Evolutionary conservation across 805 yeast genomes (phyloP), one percentile per base, ranked within the genome.

Genomic region (Schizosaccharomyces japonicus): DNA sequence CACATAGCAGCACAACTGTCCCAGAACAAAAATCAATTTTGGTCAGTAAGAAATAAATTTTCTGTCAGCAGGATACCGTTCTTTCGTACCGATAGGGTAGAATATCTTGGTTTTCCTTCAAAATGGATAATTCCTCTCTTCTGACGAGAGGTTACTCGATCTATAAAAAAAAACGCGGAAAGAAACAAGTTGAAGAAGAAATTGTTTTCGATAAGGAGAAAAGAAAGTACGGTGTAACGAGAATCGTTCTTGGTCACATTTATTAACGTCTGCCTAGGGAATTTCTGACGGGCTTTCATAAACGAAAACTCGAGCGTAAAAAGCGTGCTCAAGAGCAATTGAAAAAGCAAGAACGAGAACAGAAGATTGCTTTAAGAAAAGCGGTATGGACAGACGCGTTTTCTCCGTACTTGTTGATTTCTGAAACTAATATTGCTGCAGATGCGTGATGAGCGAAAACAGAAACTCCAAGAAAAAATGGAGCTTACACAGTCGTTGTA

Each of bases 241-340:
- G n/a, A n/a, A n/a, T n/a, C n/a, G n/a, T n/a, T n/a, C n/a, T n/a
- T n/a, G n/a, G 13, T 4, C 8, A 21, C 23, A 15, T n/a, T 27
- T 3, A 17, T 8, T 42, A 30, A 42, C 25, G n/a, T 11, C 23
- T 10, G 8, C 15, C 52, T 23, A 61, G 66, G 28, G 94, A 87
- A 51, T 87, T 76, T 60, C 65, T 87, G 54, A 87, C 95, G 2
- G 98, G 98, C 36, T 87, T 87, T 61, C 96, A 90, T 62, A 87
- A 87, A 64, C 72, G 98, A 57, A 87, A 87, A 60, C 60, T 87
- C 15, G 80, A 80, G 57, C 71, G 96, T 60, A 80, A 80, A 63
- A 85, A 83, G 64, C 76, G 78, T 53, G 96, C 95, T 0, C 75
- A 73, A 54, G 81, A 72, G 50, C 75, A 68, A 55, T 72, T 72